Percentiles rank a stretch among this genome's conserved stretches.
phyloP scores from a whole-genome alignment of 2,329 filamentous ascomycete species.

The Apiospora sp. region DNA sequence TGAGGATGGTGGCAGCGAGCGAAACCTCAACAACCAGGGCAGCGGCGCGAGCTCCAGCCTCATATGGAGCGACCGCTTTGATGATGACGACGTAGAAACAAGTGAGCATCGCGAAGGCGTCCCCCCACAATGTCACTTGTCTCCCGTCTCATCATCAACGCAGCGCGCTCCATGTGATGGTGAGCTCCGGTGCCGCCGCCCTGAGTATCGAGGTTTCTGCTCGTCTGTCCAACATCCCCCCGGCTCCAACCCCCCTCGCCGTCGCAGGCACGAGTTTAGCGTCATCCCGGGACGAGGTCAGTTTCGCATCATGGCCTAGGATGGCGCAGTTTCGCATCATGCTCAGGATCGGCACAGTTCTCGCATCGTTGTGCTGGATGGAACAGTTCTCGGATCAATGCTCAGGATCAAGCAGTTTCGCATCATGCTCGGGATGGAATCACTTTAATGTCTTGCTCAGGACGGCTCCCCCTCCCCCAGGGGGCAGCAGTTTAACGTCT shows the following conservation, averaged over 20 bases:
- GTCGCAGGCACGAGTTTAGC: background rate
- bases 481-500: background rate
- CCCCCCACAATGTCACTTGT: background rate
- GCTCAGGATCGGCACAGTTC: background rate
- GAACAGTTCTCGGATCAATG: background rate
- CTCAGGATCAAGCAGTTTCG: background rate
- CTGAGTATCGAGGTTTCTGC: too few species aligned
- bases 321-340: background rate
- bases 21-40: background rate
- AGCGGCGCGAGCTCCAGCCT: background rate
- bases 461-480: background rate
- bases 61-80: too few species aligned
- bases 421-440: background rate
- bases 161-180: too few species aligned
- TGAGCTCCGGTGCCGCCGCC: too few species aligned
- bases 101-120: background rate
- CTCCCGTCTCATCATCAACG: too few species aligned
- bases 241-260: background rate
- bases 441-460: background rate
- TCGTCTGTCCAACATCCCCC: too few species aligned
- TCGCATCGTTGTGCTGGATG: background rate
- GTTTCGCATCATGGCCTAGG: conserved; percentile 9
- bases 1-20: background rate
- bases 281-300: background rate
- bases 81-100: background rate